Conservation (phyloP, 2,329 filamentous ascomycete genomes). For the Apiospora koreana region DNA sequence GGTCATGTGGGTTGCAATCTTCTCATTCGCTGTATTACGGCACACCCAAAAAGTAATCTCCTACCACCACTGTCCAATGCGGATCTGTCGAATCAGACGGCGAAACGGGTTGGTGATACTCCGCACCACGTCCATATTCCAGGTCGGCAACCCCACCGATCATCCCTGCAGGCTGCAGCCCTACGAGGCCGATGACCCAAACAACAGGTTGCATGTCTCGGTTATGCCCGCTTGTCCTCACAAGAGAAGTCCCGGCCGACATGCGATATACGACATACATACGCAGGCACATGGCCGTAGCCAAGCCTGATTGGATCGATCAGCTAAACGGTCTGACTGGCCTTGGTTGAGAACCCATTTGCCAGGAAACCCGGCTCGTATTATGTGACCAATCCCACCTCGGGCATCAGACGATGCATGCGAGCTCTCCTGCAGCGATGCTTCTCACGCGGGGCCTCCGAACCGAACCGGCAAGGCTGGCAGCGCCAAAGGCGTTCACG, state of each 20-base stretch:
- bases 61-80: background rate
- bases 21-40: conserved; percentile 15
- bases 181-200: conserved; percentile 10
- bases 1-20: background rate
- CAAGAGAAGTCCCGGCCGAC: background rate
- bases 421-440: background rate
- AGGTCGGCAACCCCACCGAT: background rate
- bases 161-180: conserved; percentile 11
- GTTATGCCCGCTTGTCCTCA: background rate
- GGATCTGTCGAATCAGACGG: background rate
- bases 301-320: background rate
- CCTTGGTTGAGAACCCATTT: background rate
- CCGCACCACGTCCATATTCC: background rate
- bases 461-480: background rate
- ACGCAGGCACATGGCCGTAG: background rate
- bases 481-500: background rate
- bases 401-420: background rate
- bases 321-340: background rate
- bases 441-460: background rate
- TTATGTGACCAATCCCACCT: conserved; percentile 3
- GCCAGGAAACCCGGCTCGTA: background rate
- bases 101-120: background rate
- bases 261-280: background rate
- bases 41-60: background rate
- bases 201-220: background rate